These are phyloP conservation scores for Amaranthus tricolor DNA, from an alignment of 179 eudicot genomes.

Conservation along the genomic window DNA sequence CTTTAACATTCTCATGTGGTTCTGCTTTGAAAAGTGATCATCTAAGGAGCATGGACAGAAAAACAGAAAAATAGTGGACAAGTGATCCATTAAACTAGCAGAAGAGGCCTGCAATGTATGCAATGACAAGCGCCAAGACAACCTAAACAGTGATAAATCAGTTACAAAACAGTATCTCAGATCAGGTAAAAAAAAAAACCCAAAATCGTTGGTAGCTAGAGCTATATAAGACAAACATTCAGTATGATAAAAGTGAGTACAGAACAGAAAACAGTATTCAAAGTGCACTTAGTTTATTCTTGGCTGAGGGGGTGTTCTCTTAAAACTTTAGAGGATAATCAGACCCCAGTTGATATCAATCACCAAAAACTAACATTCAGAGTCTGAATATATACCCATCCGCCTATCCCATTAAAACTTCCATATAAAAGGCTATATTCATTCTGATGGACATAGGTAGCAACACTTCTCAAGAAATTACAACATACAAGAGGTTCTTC, in stretches of 20 bases:
- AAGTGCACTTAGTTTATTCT: not conserved
- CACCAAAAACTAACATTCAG: not conserved
- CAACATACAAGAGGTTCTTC: too few relatives aligned
- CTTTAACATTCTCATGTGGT: not conserved
- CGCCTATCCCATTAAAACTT: not conserved
- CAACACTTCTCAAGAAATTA: not conserved
- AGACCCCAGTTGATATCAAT: too few relatives aligned
- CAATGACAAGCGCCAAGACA: not conserved
- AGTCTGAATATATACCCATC: not conserved
- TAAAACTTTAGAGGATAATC: not conserved
- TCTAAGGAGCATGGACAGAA: not conserved
- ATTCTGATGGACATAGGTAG: not conserved
- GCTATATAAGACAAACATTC: not conserved
- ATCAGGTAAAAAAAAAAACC: not conserved
- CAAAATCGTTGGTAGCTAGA: not conserved
- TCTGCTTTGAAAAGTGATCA: not conserved
- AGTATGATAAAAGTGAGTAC: not conserved
- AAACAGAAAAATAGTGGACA: not conserved
- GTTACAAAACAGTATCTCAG: not conserved
- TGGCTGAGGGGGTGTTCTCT: too few relatives aligned
- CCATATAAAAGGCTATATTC: not conserved
- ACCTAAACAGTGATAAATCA: not conserved
- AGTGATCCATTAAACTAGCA: not conserved
- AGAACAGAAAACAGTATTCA: not conserved
- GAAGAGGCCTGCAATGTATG: not conserved